A percentile compares a stretch with the other conserved stretches of the same genome.
phyloP scores from a whole-genome alignment of 768 basidiomycete species.

The Termitomyces eurrhizus region DNA sequence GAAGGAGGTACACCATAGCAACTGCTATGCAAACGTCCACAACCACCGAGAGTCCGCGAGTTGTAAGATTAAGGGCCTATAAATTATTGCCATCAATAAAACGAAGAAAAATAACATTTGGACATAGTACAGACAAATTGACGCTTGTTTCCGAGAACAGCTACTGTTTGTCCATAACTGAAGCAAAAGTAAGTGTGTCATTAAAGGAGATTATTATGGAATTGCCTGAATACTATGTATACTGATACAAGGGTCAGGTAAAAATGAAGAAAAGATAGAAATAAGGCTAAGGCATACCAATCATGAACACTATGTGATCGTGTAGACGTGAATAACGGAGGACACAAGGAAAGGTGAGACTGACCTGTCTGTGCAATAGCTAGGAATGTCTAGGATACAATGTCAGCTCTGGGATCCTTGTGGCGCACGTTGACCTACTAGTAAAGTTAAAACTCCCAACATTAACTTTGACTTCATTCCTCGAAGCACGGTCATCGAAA shows the following conservation, averaged over 20 bases:
- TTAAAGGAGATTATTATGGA: too few relatives aligned
- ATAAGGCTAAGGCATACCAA: background rate
- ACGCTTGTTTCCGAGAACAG: background rate
- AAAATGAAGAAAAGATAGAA: background rate
- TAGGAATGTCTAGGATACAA: background rate
- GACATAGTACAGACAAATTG: background rate
- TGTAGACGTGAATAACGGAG: background rate
- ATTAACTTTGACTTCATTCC: background rate
- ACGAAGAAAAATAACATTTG: background rate
- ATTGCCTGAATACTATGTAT: background rate
- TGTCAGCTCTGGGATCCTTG: background rate
- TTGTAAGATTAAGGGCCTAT: background rate
- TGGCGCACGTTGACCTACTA: background rate
- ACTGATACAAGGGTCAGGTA: background rate
- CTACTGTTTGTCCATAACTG: background rate
- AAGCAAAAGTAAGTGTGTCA: background rate
- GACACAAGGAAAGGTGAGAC: background rate
- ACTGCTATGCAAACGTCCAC: background rate
- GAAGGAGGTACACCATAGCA: conserved; percentile 1
- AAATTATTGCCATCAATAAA: background rate
- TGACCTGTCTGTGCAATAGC: background rate
- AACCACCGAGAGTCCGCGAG: background rate
- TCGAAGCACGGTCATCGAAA: background rate
- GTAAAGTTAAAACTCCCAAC: background rate
- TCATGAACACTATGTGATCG: background rate